Percentiles rank a stretch among this genome's conserved stretches.
phyloP scores from a whole-genome alignment of 2,329 filamentous ascomycete species.

The Cytospora piceae region DNA sequence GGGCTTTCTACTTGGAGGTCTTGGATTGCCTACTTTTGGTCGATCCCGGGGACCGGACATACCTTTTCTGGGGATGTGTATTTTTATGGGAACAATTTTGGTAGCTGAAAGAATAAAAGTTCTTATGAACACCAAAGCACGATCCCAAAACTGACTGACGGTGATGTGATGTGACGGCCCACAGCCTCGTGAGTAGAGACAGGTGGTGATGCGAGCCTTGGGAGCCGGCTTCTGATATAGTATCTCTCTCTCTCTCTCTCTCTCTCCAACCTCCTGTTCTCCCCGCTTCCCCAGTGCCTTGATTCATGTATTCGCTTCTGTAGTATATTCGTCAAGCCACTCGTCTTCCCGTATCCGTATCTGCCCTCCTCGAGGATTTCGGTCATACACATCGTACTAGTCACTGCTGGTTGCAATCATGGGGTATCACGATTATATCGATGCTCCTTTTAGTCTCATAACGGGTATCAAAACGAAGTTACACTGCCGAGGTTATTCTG shows the following conservation, averaged over 20 bases:
- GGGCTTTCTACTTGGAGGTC: slow-evolving; percentile 1
- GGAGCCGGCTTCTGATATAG: no score
- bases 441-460: background rate
- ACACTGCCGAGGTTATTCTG: background rate
- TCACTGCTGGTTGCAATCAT: background rate
- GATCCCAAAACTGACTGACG: background rate
- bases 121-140: background rate
- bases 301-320: background rate
- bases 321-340: background rate
- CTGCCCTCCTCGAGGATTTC: background rate
- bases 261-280: no score
- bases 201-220: background rate
- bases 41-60: background rate
- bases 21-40: background rate
- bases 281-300: no score
- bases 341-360: background rate
- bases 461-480: background rate
- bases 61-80: slow-evolving; percentile 8
- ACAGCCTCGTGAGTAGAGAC: background rate
- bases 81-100: background rate
- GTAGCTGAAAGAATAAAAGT: background rate
- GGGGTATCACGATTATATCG: background rate
- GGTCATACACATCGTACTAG: background rate
- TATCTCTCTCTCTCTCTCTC: no score
- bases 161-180: background rate